phyloP scores from a whole-genome alignment of 148 eudicot genomes.

The Amaranthus cruentus region DNA sequence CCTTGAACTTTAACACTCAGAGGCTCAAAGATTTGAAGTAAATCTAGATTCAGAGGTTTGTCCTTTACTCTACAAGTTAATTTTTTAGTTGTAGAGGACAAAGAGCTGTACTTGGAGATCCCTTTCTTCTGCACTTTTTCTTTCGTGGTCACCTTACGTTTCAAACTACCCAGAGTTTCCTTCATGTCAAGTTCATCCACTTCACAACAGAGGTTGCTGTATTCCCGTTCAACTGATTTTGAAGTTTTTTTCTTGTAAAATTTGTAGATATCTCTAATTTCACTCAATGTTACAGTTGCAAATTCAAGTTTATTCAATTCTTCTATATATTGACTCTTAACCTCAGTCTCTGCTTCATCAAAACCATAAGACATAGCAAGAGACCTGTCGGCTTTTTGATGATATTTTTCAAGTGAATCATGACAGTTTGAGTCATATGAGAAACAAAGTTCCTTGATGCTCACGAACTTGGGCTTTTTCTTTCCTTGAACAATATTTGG shows the following conservation, averaged over 20 bases:
- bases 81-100: constrained; percentile 14
- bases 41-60: constrained; percentile 23
- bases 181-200: constrained; percentile 52
- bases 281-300: constrained; percentile 43
- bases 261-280: constrained; percentile 44
- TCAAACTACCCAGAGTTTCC: constrained; percentile 58
- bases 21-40: constrained; percentile 15
- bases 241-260: constrained; percentile 46
- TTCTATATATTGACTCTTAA: constrained; percentile 20
- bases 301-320: constrained; percentile 26
- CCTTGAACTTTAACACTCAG: constrained; percentile 34
- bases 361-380: constrained; percentile 19
- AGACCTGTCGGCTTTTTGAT: constrained; percentile 28
- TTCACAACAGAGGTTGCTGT: constrained; percentile 21
- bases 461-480: constrained; percentile 38
- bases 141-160: constrained; percentile 38
- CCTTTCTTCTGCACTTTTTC: constrained; percentile 36
- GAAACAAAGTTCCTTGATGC: constrained; percentile 40
- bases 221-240: constrained; percentile 32
- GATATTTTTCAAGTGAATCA: constrained; percentile 12
- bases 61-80: constrained; percentile 22
- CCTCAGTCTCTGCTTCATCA: constrained; percentile 25
- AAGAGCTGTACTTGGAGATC: constrained; percentile 7
- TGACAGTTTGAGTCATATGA: constrained; percentile 25
- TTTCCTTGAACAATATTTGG: constrained; percentile 43